Evolutionary conservation across 108 stramenopile genomes (phyloP).

Genomic region (Pseudonitzschia delicatissima): DNA sequence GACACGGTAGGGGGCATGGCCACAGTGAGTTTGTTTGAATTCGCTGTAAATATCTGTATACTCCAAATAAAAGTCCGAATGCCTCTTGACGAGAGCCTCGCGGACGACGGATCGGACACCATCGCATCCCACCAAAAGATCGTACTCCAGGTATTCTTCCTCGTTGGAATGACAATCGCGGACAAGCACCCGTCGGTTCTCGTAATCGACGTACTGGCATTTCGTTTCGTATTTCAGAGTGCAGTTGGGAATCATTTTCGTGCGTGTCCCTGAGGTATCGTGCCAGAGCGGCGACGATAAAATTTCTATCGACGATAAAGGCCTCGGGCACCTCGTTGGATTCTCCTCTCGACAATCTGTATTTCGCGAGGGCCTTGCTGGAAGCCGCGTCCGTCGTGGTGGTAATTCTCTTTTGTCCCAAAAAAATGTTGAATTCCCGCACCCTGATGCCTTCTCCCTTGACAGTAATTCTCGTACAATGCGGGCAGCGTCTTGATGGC

Average conservation of each 20-base stretch:
- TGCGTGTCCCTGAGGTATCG: conserved; percentile 25
- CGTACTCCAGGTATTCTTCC: conserved; percentile 47
- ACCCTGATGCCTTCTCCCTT: conserved; percentile 38
- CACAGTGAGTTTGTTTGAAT: conserved; percentile 58
- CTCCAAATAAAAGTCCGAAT: conserved; percentile 43
- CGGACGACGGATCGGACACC: conserved; percentile 50
- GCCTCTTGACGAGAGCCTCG: conserved; percentile 45
- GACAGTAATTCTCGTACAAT: conserved; percentile 43
- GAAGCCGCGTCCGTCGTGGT: neutral
- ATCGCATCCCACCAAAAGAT: conserved; percentile 55
- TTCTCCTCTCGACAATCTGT: neutral
- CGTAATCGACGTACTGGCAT: conserved; percentile 41
- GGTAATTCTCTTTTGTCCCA: conserved; percentile 33
- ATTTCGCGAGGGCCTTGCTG: neutral
- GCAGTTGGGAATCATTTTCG: conserved; percentile 22
- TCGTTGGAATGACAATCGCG: conserved; percentile 24
- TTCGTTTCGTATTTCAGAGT: conserved; percentile 31
- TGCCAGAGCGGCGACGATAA: conserved; percentile 49
- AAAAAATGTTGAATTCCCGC: conserved; percentile 14
- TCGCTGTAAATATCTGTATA: conserved; percentile 45
- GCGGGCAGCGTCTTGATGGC: conserved; percentile 38
- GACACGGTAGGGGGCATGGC: neutral
- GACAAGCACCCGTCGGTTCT: conserved; percentile 42
- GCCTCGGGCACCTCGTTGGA: neutral
- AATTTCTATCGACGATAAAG: conserved; percentile 62